Conservation (phyloP, 2,329 filamentous ascomycete genomes). For the Paracoccidioides lutzii region DNA sequence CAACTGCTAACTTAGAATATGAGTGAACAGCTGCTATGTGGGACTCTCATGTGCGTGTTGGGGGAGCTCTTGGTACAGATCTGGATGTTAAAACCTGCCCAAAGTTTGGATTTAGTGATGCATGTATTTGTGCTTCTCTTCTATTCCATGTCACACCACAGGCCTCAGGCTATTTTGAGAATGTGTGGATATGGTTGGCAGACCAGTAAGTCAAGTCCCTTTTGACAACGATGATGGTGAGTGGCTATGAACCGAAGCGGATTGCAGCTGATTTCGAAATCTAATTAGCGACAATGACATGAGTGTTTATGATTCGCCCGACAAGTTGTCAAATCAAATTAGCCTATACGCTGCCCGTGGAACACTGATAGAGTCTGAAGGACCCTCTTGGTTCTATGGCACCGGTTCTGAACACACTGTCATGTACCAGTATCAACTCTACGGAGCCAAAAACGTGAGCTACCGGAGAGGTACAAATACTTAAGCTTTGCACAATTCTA, state of each 20-base stretch:
- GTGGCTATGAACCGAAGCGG: neutral
- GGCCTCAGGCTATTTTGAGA: constrained; percentile 26
- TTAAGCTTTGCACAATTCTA: constrained; percentile 31
- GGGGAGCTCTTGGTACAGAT: constrained; percentile 25
- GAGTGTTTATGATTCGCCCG: neutral
- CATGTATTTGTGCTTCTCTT: constrained; percentile 29
- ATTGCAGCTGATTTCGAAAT: neutral
- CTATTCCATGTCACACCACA: constrained; percentile 51
- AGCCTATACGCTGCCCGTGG: constrained; percentile 4
- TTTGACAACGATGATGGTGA: too few relatives aligned
- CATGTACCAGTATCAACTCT: constrained; percentile 59
- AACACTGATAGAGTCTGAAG: constrained; percentile 7
- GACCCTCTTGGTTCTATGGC: constrained; percentile 48
- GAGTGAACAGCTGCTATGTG: constrained; percentile 10
- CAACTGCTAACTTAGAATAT: neutral
- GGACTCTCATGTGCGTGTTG: constrained; percentile 28
- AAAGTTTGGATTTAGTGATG: constrained; percentile 10
- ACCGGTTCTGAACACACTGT: constrained; percentile 53
- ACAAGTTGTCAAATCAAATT: constrained; percentile 5
- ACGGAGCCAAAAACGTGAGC: constrained; percentile 39
- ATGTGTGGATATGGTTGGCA: constrained; percentile 17
- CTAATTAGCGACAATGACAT: neutral
- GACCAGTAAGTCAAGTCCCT: constrained; percentile 1
- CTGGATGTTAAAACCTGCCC: constrained; percentile 21
- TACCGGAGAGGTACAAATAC: neutral